These are phyloP conservation scores for Eucalyptus albens DNA, from an alignment of 345 rosid species.

Conservation along the genomic window DNA sequence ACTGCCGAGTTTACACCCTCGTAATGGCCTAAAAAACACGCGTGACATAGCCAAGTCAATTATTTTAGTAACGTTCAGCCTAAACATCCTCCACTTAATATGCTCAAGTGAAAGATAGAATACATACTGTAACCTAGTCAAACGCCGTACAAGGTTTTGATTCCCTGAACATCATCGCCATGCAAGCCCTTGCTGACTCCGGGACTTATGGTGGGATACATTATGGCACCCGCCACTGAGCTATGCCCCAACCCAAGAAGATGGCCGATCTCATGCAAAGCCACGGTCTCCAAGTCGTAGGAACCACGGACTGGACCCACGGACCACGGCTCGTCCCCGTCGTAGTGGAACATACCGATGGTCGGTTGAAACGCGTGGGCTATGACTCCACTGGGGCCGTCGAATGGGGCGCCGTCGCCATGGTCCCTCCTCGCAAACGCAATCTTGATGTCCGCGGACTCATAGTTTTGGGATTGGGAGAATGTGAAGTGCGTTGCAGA, in stretches of 20 bases:
- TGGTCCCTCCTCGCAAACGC: not conserved
- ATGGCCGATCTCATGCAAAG: constrained; percentile 36
- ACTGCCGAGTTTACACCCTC: not conserved
- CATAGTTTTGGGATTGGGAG: not conserved
- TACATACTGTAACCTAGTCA: not conserved
- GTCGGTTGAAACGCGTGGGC: constrained; percentile 18
- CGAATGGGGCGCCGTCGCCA: not conserved
- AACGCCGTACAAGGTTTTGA: not conserved
- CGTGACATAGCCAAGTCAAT: not conserved
- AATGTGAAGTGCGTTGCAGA: constrained; percentile 5
- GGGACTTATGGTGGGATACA: not conserved
- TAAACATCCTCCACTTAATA: not conserved
- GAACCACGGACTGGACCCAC: not conserved
- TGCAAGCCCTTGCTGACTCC: not conserved
- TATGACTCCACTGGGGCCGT: constrained; percentile 2
- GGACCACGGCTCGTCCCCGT: constrained; percentile 12
- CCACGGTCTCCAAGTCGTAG: constrained; percentile 6
- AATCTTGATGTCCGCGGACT: constrained; percentile 3
- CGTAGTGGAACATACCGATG: constrained; percentile 10
- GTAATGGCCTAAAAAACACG: not conserved
- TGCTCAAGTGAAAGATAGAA: not conserved
- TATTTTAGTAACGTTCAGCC: not conserved
- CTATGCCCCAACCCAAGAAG: constrained; percentile 28
- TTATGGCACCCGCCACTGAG: constrained; percentile 2
- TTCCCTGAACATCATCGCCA: not conserved